Percentiles rank a stretch among this genome's conserved stretches.
Evolutionary conservation across 495 filamentous ascomycete species (phyloP).

Genomic region (Apodospora peruviana): DNA sequence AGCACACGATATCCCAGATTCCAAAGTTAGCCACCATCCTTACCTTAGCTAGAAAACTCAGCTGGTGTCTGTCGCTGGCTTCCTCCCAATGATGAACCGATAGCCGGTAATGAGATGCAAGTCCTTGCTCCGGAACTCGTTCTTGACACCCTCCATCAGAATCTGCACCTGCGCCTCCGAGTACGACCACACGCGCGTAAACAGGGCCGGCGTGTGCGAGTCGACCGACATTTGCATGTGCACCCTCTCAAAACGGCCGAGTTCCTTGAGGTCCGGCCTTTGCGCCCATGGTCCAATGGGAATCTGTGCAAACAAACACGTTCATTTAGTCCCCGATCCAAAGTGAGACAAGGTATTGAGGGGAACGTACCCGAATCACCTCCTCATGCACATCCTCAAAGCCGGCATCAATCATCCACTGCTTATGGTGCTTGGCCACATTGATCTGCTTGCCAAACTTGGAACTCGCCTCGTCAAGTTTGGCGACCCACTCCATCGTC

Average conservation of each 20-base stretch:
- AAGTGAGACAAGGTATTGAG: neutral
- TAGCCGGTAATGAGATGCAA: constrained; percentile 20
- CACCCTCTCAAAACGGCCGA: constrained; percentile 29
- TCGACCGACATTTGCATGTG: constrained; percentile 2
- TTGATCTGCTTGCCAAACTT: constrained; percentile 42
- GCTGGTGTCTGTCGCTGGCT: neutral
- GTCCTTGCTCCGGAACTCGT: constrained; percentile 21
- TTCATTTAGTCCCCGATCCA: neutral
- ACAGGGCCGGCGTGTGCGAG: constrained; percentile 1
- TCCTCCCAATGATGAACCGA: constrained; percentile 17
- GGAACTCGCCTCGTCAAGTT: constrained; percentile 38
- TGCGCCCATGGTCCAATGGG: constrained; percentile 50
- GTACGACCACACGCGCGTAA: constrained; percentile 17
- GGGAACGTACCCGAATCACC: neutral
- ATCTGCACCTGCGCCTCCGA: constrained; percentile 15
- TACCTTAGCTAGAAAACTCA: no score
- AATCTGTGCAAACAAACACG: neutral
- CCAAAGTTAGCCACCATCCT: no score
- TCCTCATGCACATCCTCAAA: constrained; percentile 37
- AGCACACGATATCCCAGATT: no score
- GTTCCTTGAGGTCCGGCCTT: constrained; percentile 45
- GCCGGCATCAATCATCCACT: constrained; percentile 21
- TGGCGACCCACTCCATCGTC: constrained; percentile 38
- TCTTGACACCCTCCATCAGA: constrained; percentile 21
- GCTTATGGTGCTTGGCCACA: constrained; percentile 15